These are phyloP conservation scores for Amaranthus palmeri DNA, from an alignment of 148 eudicot species.

Conservation along the genomic window DNA sequence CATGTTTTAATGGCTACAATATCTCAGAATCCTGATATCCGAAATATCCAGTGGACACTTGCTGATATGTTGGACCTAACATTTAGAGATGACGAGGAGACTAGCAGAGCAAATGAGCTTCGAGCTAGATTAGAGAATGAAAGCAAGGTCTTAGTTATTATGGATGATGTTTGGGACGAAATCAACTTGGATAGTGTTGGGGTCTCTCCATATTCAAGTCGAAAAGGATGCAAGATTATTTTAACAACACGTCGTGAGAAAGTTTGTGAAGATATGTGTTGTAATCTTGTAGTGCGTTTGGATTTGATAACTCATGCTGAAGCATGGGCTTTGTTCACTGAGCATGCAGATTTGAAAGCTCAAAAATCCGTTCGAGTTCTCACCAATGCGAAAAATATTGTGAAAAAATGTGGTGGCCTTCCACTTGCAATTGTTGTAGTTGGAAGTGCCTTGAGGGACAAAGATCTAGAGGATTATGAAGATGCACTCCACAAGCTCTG, in stretches of 20 bases:
- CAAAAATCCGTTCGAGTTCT: neutral
- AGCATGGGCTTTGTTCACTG: neutral
- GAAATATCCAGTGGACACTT: neutral
- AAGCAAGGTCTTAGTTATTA: neutral
- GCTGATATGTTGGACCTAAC: neutral
- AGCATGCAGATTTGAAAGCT: neutral
- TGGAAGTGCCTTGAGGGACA: conserved; percentile 1
- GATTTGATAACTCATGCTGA: neutral
- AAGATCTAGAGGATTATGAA: neutral
- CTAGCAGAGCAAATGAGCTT: neutral
- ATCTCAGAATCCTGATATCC: neutral
- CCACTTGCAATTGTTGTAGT: conserved; percentile 5
- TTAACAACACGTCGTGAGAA: neutral
- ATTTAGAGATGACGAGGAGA: neutral
- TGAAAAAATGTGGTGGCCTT: neutral
- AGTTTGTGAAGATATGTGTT: neutral
- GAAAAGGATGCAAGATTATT: neutral
- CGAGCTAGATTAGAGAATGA: neutral
- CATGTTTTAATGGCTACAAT: neutral
- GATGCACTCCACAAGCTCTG: neutral
- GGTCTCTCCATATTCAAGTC: neutral
- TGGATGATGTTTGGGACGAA: neutral
- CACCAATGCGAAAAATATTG: neutral
- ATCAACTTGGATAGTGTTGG: neutral
- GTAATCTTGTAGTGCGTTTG: neutral